Base-by-base conservation (phyloP, 23 red algal species). In the Agarophyton chilense region DNA sequence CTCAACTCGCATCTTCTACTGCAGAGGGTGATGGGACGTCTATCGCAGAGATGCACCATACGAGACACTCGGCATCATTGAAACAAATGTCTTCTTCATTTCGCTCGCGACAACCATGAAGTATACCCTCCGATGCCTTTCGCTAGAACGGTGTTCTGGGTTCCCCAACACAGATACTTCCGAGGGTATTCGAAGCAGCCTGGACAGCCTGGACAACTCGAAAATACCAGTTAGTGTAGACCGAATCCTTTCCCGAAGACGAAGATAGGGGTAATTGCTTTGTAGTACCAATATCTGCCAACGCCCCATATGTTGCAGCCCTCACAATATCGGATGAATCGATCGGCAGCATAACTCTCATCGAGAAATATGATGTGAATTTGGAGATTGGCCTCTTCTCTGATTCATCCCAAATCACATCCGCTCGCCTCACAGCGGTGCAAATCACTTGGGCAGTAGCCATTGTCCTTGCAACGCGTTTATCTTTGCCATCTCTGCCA, bases 51-150 rank as follows among this genome's bases (percentile, higher is more conserved):
- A 60, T 32, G 43, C 76, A 70, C 42, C 88, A 29, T 2, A 91
- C 88, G 0, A 91, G 44, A 32, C 75, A 79, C 38, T 91, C 88
- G 2, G 58, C 74, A 8, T 75, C 77, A 42, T 75, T 91, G 46
- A 91, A 91, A 44, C 88, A 55, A 75, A 91, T 81, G 47, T 91
- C 88, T n/a, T 91, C 88, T 35, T 91, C 88, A 34, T 91, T 91
- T 49, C 88, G 26, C 35, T 81, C 75, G 41, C 57, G 77, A 41
- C 76, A 81, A 49, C 82, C 60, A 72, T n/a, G 10, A 7, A 91
- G 70, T 76, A 91, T 36, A 31, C 72, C 63, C 22, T 81, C 88
- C 10, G 47, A 51, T 21, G 74, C 61, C 19, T 55, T 81, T 8
- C 33, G 34, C 88, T 91, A 63, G 31, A 91, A 91, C 3, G 88